Evolutionary conservation across 1,284 basidiomycete species (phyloP).

Genomic region (Kalmanozyma brasiliensis): DNA sequence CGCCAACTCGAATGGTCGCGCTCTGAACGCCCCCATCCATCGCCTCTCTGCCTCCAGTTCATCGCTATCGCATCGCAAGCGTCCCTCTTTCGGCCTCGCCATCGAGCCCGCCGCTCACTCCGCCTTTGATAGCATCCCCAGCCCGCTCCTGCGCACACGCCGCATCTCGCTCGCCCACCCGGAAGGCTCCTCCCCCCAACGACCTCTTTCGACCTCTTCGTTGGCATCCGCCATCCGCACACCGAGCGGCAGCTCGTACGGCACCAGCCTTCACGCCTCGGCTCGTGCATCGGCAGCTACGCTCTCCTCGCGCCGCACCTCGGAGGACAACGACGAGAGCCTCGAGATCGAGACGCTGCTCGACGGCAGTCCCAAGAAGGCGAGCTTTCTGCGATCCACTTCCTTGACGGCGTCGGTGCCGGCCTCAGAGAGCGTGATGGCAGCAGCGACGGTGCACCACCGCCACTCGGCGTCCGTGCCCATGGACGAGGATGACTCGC

Average conservation of each 20-base stretch:
- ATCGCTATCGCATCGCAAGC: slow-evolving; percentile 37
- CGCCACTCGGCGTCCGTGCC: slow-evolving; percentile 37
- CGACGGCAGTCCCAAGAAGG: slow-evolving; percentile 18
- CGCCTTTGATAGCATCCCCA: slow-evolving; percentile 49
- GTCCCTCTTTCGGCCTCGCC: slow-evolving; percentile 43
- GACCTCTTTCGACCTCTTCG: slow-evolving; percentile 26
- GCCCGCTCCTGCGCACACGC: slow-evolving; percentile 34
- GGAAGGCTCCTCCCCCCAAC: slow-evolving; percentile 4
- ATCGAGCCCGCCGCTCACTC: slow-evolving; percentile 48
- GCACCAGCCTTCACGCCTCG: slow-evolving; percentile 18
- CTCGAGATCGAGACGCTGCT: slow-evolving; percentile 32
- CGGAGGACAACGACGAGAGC: slow-evolving; percentile 15
- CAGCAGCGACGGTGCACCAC: slow-evolving; percentile 5
- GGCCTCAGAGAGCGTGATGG: slow-evolving; percentile 21
- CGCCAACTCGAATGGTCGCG: too few relatives aligned
- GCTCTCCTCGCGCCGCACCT: slow-evolving; percentile 23
- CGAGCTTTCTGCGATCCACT: background rate
- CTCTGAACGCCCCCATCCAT: too few relatives aligned
- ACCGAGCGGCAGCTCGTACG: slow-evolving; percentile 14
- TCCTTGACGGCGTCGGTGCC: slow-evolving; percentile 10
- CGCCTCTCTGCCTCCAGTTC: slow-evolving; percentile 26
- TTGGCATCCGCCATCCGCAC: slow-evolving; percentile 20
- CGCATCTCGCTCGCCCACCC: slow-evolving; percentile 21
- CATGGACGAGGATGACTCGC: slow-evolving; percentile 43
- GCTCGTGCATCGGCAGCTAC: slow-evolving; percentile 31